Base-by-base conservation (phyloP, 2,329 filamentous ascomycete species). In the Phialemonium atrogriseum region DNA sequence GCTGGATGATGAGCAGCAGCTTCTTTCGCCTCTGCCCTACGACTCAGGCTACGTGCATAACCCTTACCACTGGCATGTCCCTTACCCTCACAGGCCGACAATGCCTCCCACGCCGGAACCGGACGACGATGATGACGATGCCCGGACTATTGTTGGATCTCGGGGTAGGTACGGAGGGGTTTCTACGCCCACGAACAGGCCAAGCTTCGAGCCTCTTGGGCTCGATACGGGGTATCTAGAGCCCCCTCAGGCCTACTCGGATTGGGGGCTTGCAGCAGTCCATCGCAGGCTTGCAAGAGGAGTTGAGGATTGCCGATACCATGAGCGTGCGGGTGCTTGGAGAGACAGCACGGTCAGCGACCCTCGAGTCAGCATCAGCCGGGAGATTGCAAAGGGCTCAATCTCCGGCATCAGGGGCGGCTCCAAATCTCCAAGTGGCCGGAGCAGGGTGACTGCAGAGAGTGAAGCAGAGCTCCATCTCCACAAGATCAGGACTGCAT, bases 291-390 rank as follows among this genome's bases (percentile, higher is more conserved):
- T 60, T 2, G 52, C 66, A 21, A 58, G 50, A 37, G 53, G 51
- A 32, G 49, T 56, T 19, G 50, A 60, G 29, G 48, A 47, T 13
- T 51, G 54, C 25, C 56, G 61, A 11, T 66, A 68, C 30, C 58
- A 52, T 28, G 62, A 68, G 34, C 55, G 51, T 10, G 59, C 56
- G 9, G 63, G 65, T 5, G 51, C 66, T 4, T 69, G 59, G 58
- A 54, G 66, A 37, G 57, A 62, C 13, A 51, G 44, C 16, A 52
- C 50, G 7, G 37, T 58, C 8, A 53, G 56, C 32, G 62, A 65
- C 34, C 58, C 62, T 0, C 52, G 59, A 3, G 54, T 60, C 15
- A 62, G 57, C 14, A 45, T 64, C 15, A 65, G 56, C 33, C 52
- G 56, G 10, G 59, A 64, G 36, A 51, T 51, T 5, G 61, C 55